Percentiles rank a stretch among this genome's conserved stretches.
Conservation (phyloP, 495 filamentous ascomycete genomes). For the Tuber borchii region DNA sequence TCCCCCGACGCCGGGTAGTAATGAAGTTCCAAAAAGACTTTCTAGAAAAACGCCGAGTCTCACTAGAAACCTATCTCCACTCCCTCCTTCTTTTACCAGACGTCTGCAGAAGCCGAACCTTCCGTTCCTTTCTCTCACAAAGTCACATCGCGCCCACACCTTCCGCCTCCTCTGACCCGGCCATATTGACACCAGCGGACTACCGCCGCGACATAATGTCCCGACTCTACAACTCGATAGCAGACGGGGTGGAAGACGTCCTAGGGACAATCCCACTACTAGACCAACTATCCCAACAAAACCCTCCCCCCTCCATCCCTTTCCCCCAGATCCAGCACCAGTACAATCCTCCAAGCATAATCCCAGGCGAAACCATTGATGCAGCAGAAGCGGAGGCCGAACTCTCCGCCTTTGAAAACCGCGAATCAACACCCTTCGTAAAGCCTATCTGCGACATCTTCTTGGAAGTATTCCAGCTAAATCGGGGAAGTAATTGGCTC, state of each 20-base stretch:
- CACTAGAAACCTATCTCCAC: constrained; percentile 75
- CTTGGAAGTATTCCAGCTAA: constrained; percentile 90
- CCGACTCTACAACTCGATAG: constrained; percentile 88
- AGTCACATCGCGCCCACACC: constrained; percentile 59
- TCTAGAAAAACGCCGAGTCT: constrained; percentile 73
- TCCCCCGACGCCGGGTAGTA: constrained; percentile 82
- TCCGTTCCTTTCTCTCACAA: constrained; percentile 90
- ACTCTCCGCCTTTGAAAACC: constrained; percentile 83
- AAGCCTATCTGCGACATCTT: constrained; percentile 98
- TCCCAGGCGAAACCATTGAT: constrained; percentile 54
- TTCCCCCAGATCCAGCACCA: constrained; percentile 55
- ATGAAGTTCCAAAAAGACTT: constrained; percentile 97
- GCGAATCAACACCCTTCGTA: constrained; percentile 87
- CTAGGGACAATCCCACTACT: constrained; percentile 90
- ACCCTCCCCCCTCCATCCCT: constrained; percentile 2
- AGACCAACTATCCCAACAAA: constrained; percentile 67
- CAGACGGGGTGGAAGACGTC: constrained; percentile 98
- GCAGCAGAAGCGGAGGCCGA: constrained; percentile 91
- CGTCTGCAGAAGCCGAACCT: constrained; percentile 85
- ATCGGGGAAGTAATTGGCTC: constrained; percentile 87
- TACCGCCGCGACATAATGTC: constrained; percentile 86
- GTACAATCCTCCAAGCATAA: constrained; percentile 48
- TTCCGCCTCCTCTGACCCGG: constrained; percentile 10
- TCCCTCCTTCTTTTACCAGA: constrained; percentile 77
- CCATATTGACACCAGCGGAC: constrained; percentile 30